phyloP scores from a whole-genome alignment of 805 yeast genomes.

The Komagataella pseudopastoris region DNA sequence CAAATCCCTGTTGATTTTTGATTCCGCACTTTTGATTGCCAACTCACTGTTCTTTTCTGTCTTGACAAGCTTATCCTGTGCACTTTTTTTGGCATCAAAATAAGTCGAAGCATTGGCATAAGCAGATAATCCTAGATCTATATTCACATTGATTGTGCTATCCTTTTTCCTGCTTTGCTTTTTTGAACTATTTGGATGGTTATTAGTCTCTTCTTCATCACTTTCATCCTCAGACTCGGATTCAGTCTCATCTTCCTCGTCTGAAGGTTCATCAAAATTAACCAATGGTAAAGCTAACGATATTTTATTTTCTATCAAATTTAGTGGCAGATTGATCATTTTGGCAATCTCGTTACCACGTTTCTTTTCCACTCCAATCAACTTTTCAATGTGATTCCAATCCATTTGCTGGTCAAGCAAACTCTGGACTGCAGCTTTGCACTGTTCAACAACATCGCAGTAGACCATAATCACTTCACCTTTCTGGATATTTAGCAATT shows the following conservation, averaged over 20 bases:
- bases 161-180: slow-evolving; percentile 5
- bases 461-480: slow-evolving; percentile 64
- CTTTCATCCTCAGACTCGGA: slow-evolving; percentile 16
- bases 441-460: slow-evolving; percentile 60
- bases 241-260: slow-evolving; percentile 15
- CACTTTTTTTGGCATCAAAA: slow-evolving; percentile 64
- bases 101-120: slow-evolving; percentile 81
- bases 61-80: slow-evolving; percentile 64
- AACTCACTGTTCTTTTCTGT: slow-evolving; percentile 65
- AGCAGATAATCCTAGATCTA: slow-evolving; percentile 62
- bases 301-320: slow-evolving; percentile 55
- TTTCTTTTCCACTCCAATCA: slow-evolving; percentile 55
- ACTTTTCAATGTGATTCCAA: slow-evolving; percentile 78
- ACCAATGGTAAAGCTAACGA: slow-evolving; percentile 36
- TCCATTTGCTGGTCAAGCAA: slow-evolving; percentile 79
- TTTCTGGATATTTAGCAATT: slow-evolving; percentile 45
- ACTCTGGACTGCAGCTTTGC: slow-evolving; percentile 51
- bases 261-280: slow-evolving; percentile 24
- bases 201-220: slow-evolving; percentile 17
- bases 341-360: slow-evolving; percentile 54
- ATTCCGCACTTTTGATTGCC: slow-evolving; percentile 77
- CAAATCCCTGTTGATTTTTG: slow-evolving; percentile 61
- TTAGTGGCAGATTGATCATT: slow-evolving; percentile 51
- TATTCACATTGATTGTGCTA: slow-evolving; percentile 33
- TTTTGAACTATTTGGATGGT: neutral